Evolutionary conservation across 441 rosid species (phyloP).

Genomic region (Isatis lusitanica): DNA sequence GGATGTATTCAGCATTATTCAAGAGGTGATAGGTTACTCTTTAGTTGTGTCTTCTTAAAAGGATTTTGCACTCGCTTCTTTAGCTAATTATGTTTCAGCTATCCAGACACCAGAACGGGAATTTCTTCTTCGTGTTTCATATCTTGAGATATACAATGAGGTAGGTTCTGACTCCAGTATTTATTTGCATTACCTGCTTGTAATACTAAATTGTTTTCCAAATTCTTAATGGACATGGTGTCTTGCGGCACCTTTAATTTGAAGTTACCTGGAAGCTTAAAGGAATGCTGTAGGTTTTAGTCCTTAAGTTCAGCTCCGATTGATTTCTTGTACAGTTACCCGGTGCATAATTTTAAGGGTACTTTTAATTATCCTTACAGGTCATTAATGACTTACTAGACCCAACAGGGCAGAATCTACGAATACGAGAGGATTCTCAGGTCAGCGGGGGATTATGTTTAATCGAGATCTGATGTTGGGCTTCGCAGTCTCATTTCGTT

Average conservation of each 20-base stretch:
- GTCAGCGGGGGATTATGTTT: constrained; percentile 41
- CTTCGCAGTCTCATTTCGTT: constrained; percentile 10
- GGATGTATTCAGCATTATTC: constrained; percentile 95
- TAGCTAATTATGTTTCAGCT: constrained; percentile 41
- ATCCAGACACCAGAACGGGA: constrained; percentile 92
- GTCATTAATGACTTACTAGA: constrained; percentile 94
- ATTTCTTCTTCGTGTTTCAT: constrained; percentile 96
- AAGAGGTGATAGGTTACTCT: constrained; percentile 73
- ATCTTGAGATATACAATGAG: constrained; percentile 97
- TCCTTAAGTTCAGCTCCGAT: background rate
- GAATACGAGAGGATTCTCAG: constrained; percentile 99
- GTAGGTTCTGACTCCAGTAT: constrained; percentile 42
- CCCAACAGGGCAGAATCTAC: constrained; percentile 96
- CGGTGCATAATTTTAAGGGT: constrained; percentile 7
- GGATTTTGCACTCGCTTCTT: constrained; percentile 24
- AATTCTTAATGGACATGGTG: constrained; percentile 23
- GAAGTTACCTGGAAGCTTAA: constrained; percentile 18
- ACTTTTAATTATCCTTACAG: constrained; percentile 44
- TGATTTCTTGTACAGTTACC: constrained; percentile 30
- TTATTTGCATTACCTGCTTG: constrained; percentile 16
- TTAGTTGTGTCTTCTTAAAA: constrained; percentile 23
- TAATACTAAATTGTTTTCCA: background rate
- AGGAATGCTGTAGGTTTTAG: constrained; percentile 18
- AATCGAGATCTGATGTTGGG: background rate
- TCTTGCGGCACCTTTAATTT: background rate